Base-by-base conservation (phyloP, 192 early-diverging fungal genomes). In the Coemansia furcata region DNA sequence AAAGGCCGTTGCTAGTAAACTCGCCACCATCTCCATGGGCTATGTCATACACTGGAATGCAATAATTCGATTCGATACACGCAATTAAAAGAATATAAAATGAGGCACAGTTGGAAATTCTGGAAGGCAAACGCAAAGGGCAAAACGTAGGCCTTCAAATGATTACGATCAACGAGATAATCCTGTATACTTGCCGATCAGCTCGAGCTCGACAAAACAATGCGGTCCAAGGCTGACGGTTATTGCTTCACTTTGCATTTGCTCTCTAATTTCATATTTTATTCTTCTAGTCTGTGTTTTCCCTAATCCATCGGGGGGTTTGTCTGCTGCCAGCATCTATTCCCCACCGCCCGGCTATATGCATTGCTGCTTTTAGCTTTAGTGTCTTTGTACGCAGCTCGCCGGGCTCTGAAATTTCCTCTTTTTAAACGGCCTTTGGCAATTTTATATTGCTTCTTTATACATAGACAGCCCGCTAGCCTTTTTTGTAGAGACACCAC, bases 1-100 rank as follows among this genome's bases (percentile, higher is more conserved):
- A 37, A 61, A 37, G 35, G 60, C 37, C 23, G 60, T 40, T 42
- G 60, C 38, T 39, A 61, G 36, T 42, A 40, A 26, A 19, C 38
- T 37, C 40, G 60, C 60, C 38, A 61, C 36, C 60, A 42, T 5
- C 60, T 61, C 60, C 60, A 61, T 61, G 6, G 7, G 35, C 60
- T 57, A 32, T n/a, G 30, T 57, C 54, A 57, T 57, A 3, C 54
- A 57, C 32, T 17, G 15, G 30, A 2, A 15, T 57, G 15, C 33
- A 32, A 57, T 17, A 32, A 33, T 9, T 14, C 49, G 23, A 52
- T 52, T 52, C 26, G n/a, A 52, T 26, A 14, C 49, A 30, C 49
- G 21, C 49, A 47, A 47, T 19, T 19, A 8, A n/a, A n/a, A 47
- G 2, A 47, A 19, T 21, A 47, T 11, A 52, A 30, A 30, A 52